These are phyloP conservation scores for Beauveria bassiana DNA, from an alignment of 2,329 filamentous ascomycete genomes.

Conservation along the genomic window DNA sequence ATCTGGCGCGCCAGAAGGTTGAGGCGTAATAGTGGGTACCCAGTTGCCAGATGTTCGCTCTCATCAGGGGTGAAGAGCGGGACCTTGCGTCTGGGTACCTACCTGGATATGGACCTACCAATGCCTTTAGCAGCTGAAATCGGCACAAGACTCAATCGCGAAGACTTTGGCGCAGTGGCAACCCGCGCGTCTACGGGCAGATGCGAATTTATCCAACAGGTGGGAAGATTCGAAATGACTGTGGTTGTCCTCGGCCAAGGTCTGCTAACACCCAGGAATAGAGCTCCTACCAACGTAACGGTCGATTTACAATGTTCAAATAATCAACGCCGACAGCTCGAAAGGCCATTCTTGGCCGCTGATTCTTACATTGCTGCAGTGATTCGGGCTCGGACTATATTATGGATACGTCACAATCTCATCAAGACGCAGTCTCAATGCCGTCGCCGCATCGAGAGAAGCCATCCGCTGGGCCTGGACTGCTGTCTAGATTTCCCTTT, in stretches of 20 bases:
- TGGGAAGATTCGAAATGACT: not conserved
- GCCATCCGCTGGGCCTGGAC: conserved; percentile 36
- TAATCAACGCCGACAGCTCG: not conserved
- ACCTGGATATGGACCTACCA: no score
- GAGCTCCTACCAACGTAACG: not conserved
- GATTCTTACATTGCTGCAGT: not conserved
- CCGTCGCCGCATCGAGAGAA: not conserved
- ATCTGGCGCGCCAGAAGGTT: not conserved
- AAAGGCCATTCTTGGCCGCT: not conserved
- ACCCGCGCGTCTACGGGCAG: not conserved
- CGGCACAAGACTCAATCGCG: not conserved
- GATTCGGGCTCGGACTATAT: not conserved
- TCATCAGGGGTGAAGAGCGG: not conserved
- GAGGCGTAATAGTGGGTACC: not conserved
- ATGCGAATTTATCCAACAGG: not conserved
- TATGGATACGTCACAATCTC: not conserved
- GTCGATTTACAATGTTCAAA: not conserved
- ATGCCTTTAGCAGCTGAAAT: not conserved
- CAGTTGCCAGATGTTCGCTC: not conserved
- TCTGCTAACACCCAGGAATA: not conserved
- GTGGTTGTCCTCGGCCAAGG: not conserved
- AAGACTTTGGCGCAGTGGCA: not conserved
- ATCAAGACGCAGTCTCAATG: not conserved
- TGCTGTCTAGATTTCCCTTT: conserved; percentile 65
- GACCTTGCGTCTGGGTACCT: not conserved